Evolutionary conservation across 2,329 filamentous ascomycete species (phyloP).

Genomic region (Aspergillus puulaauensis): DNA sequence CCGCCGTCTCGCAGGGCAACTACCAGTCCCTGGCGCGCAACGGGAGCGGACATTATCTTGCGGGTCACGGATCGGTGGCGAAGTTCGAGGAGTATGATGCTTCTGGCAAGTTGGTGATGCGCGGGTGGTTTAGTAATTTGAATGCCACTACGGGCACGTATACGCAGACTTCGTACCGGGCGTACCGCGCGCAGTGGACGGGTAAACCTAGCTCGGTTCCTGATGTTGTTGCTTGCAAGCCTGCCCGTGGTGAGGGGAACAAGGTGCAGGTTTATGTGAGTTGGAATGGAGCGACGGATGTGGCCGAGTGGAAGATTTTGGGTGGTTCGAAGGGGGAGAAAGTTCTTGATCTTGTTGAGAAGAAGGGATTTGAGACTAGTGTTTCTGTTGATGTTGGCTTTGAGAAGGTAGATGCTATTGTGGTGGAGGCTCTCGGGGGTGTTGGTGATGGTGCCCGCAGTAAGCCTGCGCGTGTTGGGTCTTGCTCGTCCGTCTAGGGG

Average conservation of each 20-base stretch:
- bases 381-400: background rate
- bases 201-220: conserved; percentile 15
- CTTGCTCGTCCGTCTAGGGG: background rate
- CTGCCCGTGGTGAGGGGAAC: background rate
- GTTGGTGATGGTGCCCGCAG: conserved; percentile 13
- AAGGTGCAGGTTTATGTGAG: conserved; percentile 3
- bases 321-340: background rate
- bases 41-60: conserved; percentile 23
- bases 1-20: conserved; percentile 26
- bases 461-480: background rate
- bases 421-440: conserved; percentile 21
- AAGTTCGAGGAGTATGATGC: conserved; percentile 33
- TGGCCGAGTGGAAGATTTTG: background rate
- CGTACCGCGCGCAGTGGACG: conserved; percentile 23
- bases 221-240: background rate
- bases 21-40: conserved; percentile 17
- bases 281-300: conserved; percentile 8
- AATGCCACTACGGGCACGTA: background rate
- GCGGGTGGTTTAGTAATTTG: conserved; percentile 29
- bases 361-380: conserved; percentile 12
- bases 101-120: conserved; percentile 29
- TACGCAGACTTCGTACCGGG: conserved; percentile 29
- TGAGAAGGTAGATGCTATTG: conserved; percentile 5
- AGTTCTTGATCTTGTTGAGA: background rate
- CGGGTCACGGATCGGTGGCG: conserved; percentile 33